Conservation (phyloP, 2,329 filamentous ascomycete species). For the Aspergillus fumigatus region DNA sequence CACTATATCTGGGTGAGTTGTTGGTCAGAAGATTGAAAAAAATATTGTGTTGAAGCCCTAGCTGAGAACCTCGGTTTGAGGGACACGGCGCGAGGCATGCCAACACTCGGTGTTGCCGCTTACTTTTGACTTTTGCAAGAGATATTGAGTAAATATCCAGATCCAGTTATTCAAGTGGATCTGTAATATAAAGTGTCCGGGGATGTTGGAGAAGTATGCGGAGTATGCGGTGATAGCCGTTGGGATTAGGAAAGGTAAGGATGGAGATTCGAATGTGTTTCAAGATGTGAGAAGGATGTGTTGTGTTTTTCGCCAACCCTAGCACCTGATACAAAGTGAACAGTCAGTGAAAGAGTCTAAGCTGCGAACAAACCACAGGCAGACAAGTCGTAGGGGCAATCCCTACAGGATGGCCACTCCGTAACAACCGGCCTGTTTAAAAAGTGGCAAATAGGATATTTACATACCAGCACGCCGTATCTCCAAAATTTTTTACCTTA, state of each 20-base stretch:
- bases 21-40: neutral
- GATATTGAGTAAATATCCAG: neutral
- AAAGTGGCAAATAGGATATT: conserved; percentile 1
- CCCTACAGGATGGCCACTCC: conserved; percentile 5
- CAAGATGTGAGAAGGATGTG: neutral
- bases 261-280: neutral
- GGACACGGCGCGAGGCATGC: no score
- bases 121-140: neutral
- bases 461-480: conserved; percentile 5
- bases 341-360: conserved; percentile 5
- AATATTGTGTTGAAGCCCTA: conserved; percentile 3
- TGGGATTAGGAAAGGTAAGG: neutral
- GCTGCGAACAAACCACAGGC: conserved; percentile 5
- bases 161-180: neutral
- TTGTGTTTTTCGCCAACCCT: conserved; percentile 1
- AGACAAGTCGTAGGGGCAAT: conserved; percentile 4
- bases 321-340: neutral
- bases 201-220: neutral
- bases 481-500: neutral
- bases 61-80: neutral
- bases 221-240: neutral
- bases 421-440: neutral
- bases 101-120: neutral
- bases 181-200: neutral
- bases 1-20: conserved; percentile 14